Conservation (phyloP, 2,329 filamentous ascomycete species). For the Bipolaris cookei region DNA sequence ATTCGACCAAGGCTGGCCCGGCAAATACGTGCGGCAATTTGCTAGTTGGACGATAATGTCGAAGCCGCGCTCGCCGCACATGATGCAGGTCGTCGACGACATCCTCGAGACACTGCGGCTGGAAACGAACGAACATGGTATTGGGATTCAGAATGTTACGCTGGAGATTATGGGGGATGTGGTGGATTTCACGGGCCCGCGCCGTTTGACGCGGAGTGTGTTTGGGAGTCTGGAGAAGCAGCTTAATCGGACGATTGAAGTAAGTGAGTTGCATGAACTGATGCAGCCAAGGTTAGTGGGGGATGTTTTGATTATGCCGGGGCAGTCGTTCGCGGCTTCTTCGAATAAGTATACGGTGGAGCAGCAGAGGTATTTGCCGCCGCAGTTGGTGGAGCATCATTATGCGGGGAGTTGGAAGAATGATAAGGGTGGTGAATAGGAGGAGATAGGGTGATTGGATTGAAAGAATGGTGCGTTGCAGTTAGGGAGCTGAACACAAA, state of each 20-base stretch:
- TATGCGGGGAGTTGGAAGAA: slow-evolving; percentile 35
- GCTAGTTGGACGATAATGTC: slow-evolving; percentile 44
- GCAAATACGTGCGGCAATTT: slow-evolving; percentile 33
- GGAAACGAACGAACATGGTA: slow-evolving; percentile 18
- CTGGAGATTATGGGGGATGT: slow-evolving; percentile 35
- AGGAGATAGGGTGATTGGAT: not conserved
- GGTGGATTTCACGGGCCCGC: slow-evolving; percentile 40
- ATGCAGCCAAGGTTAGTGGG: slow-evolving; percentile 36
- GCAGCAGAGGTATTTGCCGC: slow-evolving; percentile 12
- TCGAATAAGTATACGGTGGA: slow-evolving; percentile 21
- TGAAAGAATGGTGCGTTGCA: too few species aligned
- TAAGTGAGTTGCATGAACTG: slow-evolving; percentile 27
- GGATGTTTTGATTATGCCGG: slow-evolving; percentile 35
- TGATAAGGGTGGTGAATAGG: slow-evolving; percentile 20
- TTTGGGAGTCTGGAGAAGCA: slow-evolving; percentile 31
- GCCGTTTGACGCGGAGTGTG: slow-evolving; percentile 33
- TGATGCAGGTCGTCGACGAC: slow-evolving; percentile 37
- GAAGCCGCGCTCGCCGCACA: slow-evolving; percentile 30
- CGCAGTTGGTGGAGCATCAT: slow-evolving; percentile 24
- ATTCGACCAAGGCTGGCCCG: slow-evolving; percentile 41
- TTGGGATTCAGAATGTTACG: slow-evolving; percentile 24
- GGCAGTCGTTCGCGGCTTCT: slow-evolving; percentile 22
- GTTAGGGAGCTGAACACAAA: not conserved
- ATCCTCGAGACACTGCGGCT: slow-evolving; percentile 27
- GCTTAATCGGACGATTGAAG: slow-evolving; percentile 20